Conservation (phyloP, 768 basidiomycete species). For the Lactarius sp. region DNA sequence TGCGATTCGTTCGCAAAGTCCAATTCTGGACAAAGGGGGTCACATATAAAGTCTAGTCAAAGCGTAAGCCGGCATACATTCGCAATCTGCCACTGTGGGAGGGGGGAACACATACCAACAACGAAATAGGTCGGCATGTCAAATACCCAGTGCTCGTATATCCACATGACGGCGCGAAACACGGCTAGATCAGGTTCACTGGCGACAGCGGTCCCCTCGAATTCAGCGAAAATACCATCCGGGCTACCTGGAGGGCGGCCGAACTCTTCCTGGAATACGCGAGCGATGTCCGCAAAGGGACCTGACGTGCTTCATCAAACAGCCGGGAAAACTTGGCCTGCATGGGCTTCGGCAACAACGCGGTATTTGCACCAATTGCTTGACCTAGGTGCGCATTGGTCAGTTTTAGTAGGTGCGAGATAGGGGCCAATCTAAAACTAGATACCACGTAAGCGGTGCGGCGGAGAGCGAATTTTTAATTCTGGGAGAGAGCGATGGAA, state of each 20-base stretch:
- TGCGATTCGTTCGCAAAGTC: constrained; percentile 80
- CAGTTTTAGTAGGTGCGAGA: too few species aligned
- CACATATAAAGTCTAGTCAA: constrained; percentile 61
- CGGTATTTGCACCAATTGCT: constrained; percentile 80
- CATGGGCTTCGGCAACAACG: constrained; percentile 77
- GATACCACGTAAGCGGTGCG: too few species aligned
- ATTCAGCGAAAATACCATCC: constrained; percentile 70
- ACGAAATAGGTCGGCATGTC: constrained; percentile 81
- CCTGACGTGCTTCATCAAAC: constrained; percentile 86
- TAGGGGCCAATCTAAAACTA: too few species aligned
- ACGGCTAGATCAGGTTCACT: constrained; percentile 79
- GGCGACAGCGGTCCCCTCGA: constrained; percentile 72
- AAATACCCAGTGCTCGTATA: constrained; percentile 75
- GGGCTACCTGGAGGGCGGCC: constrained; percentile 61
- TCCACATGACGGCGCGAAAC: constrained; percentile 71
- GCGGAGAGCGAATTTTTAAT: too few species aligned
- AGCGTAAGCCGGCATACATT: not conserved
- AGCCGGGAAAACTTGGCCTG: constrained; percentile 76
- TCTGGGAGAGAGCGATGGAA: too few species aligned
- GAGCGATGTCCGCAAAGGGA: constrained; percentile 62
- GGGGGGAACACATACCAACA: constrained; percentile 47
- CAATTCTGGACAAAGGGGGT: constrained; percentile 78
- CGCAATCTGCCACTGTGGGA: not conserved
- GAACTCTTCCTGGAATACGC: constrained; percentile 67
- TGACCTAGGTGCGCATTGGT: constrained; percentile 45